A percentile compares a stretch with the other conserved stretches of the same genome.
Conservation (phyloP, 176 grass and related monocot genomes). For the Dendrocalamus sinicus region DNA sequence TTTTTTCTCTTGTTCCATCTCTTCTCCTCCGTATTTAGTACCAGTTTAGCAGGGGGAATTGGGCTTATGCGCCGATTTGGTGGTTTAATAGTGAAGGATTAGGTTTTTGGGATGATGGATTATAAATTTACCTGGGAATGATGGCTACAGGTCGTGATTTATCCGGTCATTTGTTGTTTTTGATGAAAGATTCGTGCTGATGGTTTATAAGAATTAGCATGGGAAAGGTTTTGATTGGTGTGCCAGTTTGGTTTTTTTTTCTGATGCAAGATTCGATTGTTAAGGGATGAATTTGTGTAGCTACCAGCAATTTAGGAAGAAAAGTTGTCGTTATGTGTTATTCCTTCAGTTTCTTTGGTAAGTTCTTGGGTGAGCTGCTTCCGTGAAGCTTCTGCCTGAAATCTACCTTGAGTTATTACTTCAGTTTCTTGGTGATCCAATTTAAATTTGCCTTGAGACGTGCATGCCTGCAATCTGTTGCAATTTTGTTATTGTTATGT, state of each 20-base stretch:
- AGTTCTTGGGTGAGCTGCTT: neutral
- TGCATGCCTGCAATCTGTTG: too few relatives aligned
- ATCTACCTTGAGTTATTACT: too few relatives aligned
- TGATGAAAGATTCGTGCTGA: neutral
- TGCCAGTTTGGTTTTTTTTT: neutral
- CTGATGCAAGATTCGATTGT: too few relatives aligned
- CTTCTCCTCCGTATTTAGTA: too few relatives aligned
- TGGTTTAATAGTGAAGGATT: neutral
- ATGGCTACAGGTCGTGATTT: neutral
- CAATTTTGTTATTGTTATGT: too few relatives aligned
- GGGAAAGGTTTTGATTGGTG: neutral
- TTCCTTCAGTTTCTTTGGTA: neutral
- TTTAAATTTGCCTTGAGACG: too few relatives aligned
- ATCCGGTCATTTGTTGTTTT: neutral
- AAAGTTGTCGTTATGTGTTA: neutral
- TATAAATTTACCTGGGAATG: neutral
- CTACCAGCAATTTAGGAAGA: too few relatives aligned
- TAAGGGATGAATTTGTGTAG: too few relatives aligned
- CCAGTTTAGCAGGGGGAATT: neutral
- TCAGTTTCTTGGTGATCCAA: too few relatives aligned
- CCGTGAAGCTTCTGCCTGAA: neutral
- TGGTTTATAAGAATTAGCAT: neutral
- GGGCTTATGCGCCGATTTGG: neutral
- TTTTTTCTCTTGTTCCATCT: constrained; percentile 17
- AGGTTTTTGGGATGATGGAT: neutral